Percentiles rank a stretch among this genome's conserved stretches.
Conservation (phyloP, 192 early-diverging fungal species). For the Geosiphon pyriformis region DNA sequence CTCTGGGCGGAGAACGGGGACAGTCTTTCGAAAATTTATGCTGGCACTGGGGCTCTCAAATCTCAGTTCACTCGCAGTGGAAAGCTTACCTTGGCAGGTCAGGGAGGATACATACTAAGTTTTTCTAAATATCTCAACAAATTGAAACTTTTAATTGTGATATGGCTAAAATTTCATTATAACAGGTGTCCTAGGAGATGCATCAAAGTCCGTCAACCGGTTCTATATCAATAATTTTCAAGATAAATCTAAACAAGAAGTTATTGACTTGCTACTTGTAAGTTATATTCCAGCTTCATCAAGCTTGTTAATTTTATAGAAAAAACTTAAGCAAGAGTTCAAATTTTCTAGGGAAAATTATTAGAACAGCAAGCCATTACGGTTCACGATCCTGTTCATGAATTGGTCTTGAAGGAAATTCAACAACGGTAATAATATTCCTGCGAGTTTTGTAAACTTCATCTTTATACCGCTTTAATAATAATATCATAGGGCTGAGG, state of each 20-base stretch:
- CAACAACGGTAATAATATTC: slow-evolving; percentile 29
- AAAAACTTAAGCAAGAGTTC: too few relatives aligned
- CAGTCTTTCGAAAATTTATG: slow-evolving; percentile 84
- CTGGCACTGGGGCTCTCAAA: slow-evolving; percentile 95
- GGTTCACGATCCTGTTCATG: slow-evolving; percentile 51
- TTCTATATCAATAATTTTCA: slow-evolving; percentile 95
- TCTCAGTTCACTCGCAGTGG: slow-evolving; percentile 85
- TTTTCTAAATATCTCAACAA: slow-evolving; percentile 1
- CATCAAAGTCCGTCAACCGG: slow-evolving; percentile 86
- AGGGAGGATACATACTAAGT: slow-evolving; percentile 1
- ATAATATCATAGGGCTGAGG: slow-evolving; percentile 36
- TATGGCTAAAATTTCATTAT: slow-evolving; percentile 14
- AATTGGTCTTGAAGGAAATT: slow-evolving; percentile 34
- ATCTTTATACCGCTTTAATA: too few relatives aligned
- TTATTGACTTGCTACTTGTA: slow-evolving; percentile 84
- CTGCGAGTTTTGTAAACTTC: too few relatives aligned
- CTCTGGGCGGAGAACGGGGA: slow-evolving; percentile 91
- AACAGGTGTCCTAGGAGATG: slow-evolving; percentile 80
- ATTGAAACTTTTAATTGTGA: too few relatives aligned
- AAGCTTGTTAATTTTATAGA: too few relatives aligned
- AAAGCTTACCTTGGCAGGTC: slow-evolving; percentile 70
- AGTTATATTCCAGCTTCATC: too few relatives aligned
- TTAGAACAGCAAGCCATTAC: slow-evolving; percentile 38
- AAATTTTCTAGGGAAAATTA: slow-evolving; percentile 55
- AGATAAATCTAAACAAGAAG: slow-evolving; percentile 90